Evolutionary conservation across 1,139 yeast species (phyloP).

Genomic region (Debaryomyces subglobosus): DNA sequence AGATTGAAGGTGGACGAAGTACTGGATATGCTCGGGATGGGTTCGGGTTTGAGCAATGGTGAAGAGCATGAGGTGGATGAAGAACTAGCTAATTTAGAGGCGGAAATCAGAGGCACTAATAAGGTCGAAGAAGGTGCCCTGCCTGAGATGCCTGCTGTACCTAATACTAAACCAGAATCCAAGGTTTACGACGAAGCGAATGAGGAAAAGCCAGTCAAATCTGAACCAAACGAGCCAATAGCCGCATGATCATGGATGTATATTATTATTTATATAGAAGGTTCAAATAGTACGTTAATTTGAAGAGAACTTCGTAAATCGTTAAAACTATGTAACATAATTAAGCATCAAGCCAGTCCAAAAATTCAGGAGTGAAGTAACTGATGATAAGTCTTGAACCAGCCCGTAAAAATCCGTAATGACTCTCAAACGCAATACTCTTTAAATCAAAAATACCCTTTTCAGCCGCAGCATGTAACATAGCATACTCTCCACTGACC

Average conservation of each 20-base stretch:
- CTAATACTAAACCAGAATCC: conserved; percentile 17
- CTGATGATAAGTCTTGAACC: conserved; percentile 93
- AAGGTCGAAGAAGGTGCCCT: conserved; percentile 16
- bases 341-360: conserved; percentile 74
- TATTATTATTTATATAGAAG: conserved; percentile 10
- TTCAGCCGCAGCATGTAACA: conserved; percentile 98
- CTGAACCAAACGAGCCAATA: conserved; percentile 18
- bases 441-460: conserved; percentile 90
- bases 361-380: conserved; percentile 93
- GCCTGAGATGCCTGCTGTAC: conserved; percentile 23
- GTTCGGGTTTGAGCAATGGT: conserved; percentile 46
- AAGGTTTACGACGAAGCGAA: conserved; percentile 22
- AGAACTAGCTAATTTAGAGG: conserved; percentile 56
- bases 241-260: conserved; percentile 13
- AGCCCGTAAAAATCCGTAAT: conserved; percentile 89
- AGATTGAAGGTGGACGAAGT: conserved; percentile 73
- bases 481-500: conserved; percentile 96
- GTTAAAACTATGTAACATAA: neutral
- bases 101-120: conserved; percentile 35
- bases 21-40: conserved; percentile 49
- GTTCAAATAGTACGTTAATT: conserved; percentile 1
- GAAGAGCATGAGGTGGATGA: conserved; percentile 71
- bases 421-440: conserved; percentile 88
- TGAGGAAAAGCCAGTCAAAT: conserved; percentile 19
- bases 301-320: neutral